These are phyloP conservation scores for Umbelopsis sp. DNA, from an alignment of 371 early-diverging fungal species.

Conservation along the genomic window DNA sequence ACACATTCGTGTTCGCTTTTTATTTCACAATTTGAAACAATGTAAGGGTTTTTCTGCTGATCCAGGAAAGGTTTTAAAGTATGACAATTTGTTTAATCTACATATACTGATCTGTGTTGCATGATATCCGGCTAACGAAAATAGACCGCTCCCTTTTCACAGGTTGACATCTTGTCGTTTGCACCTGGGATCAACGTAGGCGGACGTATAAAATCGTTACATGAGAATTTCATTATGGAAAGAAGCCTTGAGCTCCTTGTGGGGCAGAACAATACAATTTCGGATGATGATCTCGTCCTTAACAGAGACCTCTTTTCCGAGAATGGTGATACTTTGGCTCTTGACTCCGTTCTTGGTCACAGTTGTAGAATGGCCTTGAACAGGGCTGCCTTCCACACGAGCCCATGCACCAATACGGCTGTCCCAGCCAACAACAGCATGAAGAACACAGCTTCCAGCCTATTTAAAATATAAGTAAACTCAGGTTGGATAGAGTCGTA, in stretches of 20 bases:
- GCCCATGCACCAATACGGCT: slow-evolving; percentile 93
- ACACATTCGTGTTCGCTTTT: too few species aligned
- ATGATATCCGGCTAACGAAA: too few species aligned
- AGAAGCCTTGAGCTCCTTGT: slow-evolving; percentile 91
- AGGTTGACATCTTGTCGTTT: too few species aligned
- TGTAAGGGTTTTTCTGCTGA: too few species aligned
- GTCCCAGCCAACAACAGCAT: slow-evolving; percentile 96
- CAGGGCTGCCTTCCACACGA: slow-evolving; percentile 90
- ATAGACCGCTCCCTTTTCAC: too few species aligned
- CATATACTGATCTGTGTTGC: too few species aligned
- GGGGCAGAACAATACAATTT: slow-evolving; percentile 96
- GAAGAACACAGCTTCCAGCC: slow-evolving; percentile 77
- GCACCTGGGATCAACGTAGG: too few species aligned
- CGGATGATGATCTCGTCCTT: slow-evolving; percentile 91
- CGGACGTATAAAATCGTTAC: slow-evolving; percentile 51
- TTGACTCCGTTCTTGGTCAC: slow-evolving; percentile 89
- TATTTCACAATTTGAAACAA: too few species aligned
- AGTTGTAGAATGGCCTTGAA: slow-evolving; percentile 59
- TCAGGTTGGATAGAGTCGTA: too few species aligned
- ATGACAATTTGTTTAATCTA: too few species aligned
- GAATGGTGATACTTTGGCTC: slow-evolving; percentile 88
- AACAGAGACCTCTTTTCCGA: slow-evolving; percentile 90
- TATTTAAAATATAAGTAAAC: slow-evolving; percentile 12
- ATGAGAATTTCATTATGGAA: slow-evolving; percentile 95
- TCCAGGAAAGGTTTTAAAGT: too few species aligned